phyloP scores from a whole-genome alignment of 345 rosid genomes.

The Pugionium cornutum region DNA sequence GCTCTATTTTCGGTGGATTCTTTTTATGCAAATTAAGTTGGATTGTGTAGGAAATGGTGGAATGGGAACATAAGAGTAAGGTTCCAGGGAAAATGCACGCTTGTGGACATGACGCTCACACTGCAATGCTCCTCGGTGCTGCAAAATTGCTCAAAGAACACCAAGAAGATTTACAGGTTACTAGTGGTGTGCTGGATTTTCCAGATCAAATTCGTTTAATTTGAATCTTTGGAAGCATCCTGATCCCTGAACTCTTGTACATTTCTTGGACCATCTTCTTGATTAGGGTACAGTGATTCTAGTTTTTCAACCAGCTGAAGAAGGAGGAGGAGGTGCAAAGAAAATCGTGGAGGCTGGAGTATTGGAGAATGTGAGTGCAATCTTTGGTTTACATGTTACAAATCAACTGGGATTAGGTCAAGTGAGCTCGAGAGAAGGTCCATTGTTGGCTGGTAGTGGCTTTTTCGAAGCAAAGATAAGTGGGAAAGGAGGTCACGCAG shows the following conservation, averaged over 20 bases:
- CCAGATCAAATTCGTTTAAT: neutral
- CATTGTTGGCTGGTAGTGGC: slow-evolving; percentile 65
- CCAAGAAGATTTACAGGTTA: slow-evolving; percentile 33
- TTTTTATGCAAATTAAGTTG: slow-evolving; percentile 34
- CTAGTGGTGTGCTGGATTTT: slow-evolving; percentile 4
- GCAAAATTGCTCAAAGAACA: slow-evolving; percentile 77
- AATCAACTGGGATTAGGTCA: slow-evolving; percentile 46
- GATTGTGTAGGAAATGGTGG: slow-evolving; percentile 74
- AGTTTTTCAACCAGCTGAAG: slow-evolving; percentile 95
- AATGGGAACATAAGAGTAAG: slow-evolving; percentile 86
- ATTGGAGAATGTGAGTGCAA: slow-evolving; percentile 64
- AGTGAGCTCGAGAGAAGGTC: slow-evolving; percentile 65
- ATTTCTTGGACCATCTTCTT: slow-evolving; percentile 9
- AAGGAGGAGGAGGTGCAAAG: slow-evolving; percentile 91
- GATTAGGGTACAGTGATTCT: slow-evolving; percentile 78
- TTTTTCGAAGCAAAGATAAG: slow-evolving; percentile 74
- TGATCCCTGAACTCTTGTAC: no score
- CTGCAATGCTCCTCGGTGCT: slow-evolving; percentile 81
- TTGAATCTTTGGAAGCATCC: neutral
- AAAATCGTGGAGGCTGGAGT: slow-evolving; percentile 67
- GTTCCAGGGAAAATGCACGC: slow-evolving; percentile 86
- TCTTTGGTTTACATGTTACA: slow-evolving; percentile 71
- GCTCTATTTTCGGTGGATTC: slow-evolving; percentile 19
- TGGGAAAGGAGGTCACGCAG: slow-evolving; percentile 91
- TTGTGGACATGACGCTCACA: slow-evolving; percentile 91